Evolutionary conservation across 2,329 filamentous ascomycete genomes (phyloP), one percentile per base, ranked within the genome.

Genomic region (Beauveria rudraprayagi): DNA sequence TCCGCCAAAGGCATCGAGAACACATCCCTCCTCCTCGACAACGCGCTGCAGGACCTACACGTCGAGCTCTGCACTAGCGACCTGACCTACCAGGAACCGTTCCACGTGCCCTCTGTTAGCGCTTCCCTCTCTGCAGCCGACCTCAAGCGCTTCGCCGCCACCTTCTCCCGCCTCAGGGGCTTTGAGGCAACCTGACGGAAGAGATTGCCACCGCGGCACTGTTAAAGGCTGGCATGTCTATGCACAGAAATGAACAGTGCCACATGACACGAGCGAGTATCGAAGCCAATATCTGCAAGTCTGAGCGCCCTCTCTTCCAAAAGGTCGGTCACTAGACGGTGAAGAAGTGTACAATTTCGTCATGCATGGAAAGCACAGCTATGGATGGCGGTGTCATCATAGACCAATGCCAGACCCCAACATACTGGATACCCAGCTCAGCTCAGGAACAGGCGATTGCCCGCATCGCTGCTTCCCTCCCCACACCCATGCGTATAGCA

Each of bases 401-500:
- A 41, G 24, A 30, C 4, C 24, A 28, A 37, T 52, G 6, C 43
- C 51, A 24, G 9, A 28, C 14, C 40, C 22, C 30, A 11, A 40
- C 43, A 41, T 37, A 28, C 24, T 17, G 46, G 6, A 47, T 26
- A 53, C 40, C 50, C 19, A 10, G 34, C 44, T 47, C 57, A 53
- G n/a, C 57, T 60, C 41, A 14, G 26, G n/a, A n/a, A 37, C 10
- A 30, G 24, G 28, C 17, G 7, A n/a, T 6, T 28, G 53, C n/a
- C 11, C 6, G 10, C 17, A 5, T 17, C 16, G 10, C 24, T 40
- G 24, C 10, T 37, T 4, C 62, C 78, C 81, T 81, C 81, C 77
- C 80, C 76, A 66, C 80, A 76, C 67, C 78, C 73, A 70, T 72
- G 71, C 80, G 61, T 72, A 62, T 74, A 76, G 78, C 76, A 72